Evolutionary conservation across 805 yeast species (phyloP).

Genomic region (Candida chauliodis): DNA sequence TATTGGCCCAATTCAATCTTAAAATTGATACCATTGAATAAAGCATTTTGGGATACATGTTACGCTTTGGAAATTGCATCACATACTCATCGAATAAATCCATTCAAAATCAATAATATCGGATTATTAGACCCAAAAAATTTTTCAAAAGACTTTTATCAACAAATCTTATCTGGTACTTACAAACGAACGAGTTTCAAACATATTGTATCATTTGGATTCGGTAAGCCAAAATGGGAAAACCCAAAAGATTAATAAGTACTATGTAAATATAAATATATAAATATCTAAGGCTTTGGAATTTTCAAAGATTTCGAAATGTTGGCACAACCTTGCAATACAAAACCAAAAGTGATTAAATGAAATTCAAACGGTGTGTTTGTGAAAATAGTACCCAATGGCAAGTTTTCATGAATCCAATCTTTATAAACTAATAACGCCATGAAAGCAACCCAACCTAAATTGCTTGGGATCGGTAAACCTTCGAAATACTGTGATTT

Average conservation of each 20-base stretch:
- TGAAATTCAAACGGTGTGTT: conserved; percentile 71
- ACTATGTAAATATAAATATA: not conserved
- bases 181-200: conserved; percentile 22
- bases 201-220: conserved; percentile 17
- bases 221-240: conserved; percentile 12
- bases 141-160: conserved; percentile 24
- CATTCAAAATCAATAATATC: conserved; percentile 18
- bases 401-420: conserved; percentile 51
- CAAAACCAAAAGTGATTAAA: conserved; percentile 59
- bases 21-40: conserved; percentile 28
- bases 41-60: conserved; percentile 37
- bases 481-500: conserved; percentile 94
- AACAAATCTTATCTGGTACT: conserved; percentile 24
- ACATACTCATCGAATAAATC: conserved; percentile 24
- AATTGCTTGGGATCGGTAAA: conserved; percentile 88
- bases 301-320: conserved; percentile 86
- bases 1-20: conserved; percentile 12
- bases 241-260: not conserved
- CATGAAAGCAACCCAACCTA: conserved; percentile 71
- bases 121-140: conserved; percentile 40
- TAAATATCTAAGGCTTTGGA: conserved; percentile 64
- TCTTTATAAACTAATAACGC: conserved; percentile 57
- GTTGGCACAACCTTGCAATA: conserved; percentile 84
- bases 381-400: conserved; percentile 59
- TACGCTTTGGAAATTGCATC: conserved; percentile 25